Percentiles rank a stretch among this genome's conserved stretches.
Conservation (phyloP, 1,284 basidiomycete species). For the Cutaneotrichosporon sp. region DNA sequence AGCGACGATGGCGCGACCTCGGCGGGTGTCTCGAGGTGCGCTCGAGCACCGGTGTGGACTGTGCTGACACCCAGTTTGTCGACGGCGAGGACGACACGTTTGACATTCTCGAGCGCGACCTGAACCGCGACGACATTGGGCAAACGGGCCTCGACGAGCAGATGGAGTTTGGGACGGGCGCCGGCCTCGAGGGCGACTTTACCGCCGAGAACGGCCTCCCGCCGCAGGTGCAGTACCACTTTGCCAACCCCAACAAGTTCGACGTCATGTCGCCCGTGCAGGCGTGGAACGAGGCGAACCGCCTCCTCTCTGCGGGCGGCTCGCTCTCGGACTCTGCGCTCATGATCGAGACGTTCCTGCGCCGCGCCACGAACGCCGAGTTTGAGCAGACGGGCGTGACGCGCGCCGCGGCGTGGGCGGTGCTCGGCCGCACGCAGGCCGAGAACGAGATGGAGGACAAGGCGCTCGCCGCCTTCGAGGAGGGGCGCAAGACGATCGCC, state of each 20-base stretch:
- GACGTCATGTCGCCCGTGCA: slow-evolving; percentile 21
- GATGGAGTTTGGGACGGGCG: slow-evolving; percentile 43
- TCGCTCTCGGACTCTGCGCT: slow-evolving; percentile 81
- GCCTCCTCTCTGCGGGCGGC: slow-evolving; percentile 71
- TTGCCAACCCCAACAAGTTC: slow-evolving; percentile 60
- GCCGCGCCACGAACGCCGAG: slow-evolving; percentile 35
- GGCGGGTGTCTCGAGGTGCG: slow-evolving; percentile 8
- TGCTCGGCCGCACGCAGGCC: slow-evolving; percentile 88
- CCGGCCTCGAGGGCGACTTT: slow-evolving; percentile 10
- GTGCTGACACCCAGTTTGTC: slow-evolving; percentile 37
- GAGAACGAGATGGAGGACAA: slow-evolving; percentile 81
- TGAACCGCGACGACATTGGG: slow-evolving; percentile 48
- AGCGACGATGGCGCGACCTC: neutral
- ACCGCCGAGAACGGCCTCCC: slow-evolving; percentile 71
- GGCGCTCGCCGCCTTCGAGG: slow-evolving; percentile 62
- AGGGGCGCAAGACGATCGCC: slow-evolving; percentile 72
- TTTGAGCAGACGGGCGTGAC: slow-evolving; percentile 59
- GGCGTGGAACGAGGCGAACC: slow-evolving; percentile 38
- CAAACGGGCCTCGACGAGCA: slow-evolving; percentile 45
- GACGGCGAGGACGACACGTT: slow-evolving; percentile 52
- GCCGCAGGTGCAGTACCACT: slow-evolving; percentile 66
- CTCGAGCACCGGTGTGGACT: no score
- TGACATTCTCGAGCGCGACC: slow-evolving; percentile 42
- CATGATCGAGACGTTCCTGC: slow-evolving; percentile 84
- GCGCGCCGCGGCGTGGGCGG: slow-evolving; percentile 76